A percentile compares a stretch with the other conserved stretches of the same genome.
These are phyloP conservation scores for Brasilioporus rufonigricans DNA, from an alignment of 768 basidiomycete species.

Conservation along the genomic window DNA sequence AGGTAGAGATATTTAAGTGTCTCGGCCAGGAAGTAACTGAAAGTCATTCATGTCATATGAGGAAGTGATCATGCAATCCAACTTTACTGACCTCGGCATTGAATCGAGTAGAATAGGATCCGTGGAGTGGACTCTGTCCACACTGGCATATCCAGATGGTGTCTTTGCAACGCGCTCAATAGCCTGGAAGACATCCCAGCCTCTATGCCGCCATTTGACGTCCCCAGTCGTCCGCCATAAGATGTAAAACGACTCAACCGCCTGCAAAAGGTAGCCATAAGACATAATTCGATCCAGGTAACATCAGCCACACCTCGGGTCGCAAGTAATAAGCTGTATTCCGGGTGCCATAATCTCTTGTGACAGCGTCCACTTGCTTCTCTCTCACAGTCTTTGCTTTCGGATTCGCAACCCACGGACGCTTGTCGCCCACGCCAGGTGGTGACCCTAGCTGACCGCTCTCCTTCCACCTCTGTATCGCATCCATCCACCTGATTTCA, in stretches of 20 bases:
- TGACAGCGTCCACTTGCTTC: slow-evolving; percentile 21
- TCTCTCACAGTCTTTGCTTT: slow-evolving; percentile 15
- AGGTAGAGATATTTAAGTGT: slow-evolving; percentile 75
- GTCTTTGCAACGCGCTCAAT: slow-evolving; percentile 61
- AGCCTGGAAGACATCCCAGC: slow-evolving; percentile 68
- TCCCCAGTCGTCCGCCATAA: slow-evolving; percentile 72
- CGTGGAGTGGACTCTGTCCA: slow-evolving; percentile 45
- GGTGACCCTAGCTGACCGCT: slow-evolving; percentile 45
- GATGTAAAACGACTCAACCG: slow-evolving; percentile 70
- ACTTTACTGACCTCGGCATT: slow-evolving; percentile 67
- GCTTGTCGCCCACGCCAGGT: slow-evolving; percentile 49
- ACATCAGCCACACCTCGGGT: slow-evolving; percentile 55
- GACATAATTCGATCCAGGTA: not conserved
- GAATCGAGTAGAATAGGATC: slow-evolving; percentile 44
- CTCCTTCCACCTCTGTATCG: slow-evolving; percentile 47
- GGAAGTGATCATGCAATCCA: not conserved
- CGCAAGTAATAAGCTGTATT: slow-evolving; percentile 55
- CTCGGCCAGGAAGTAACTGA: slow-evolving; percentile 54
- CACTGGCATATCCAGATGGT: slow-evolving; percentile 57
- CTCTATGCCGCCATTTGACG: slow-evolving; percentile 64
- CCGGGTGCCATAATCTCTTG: slow-evolving; percentile 53
- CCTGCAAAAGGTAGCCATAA: slow-evolving; percentile 38
- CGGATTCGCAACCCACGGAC: slow-evolving; percentile 28
- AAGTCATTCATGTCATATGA: not conserved
- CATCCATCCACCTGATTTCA: slow-evolving; percentile 27